Base-by-base conservation (phyloP, 2,329 filamentous ascomycete genomes). In the Endoconidiophora laricicola region DNA sequence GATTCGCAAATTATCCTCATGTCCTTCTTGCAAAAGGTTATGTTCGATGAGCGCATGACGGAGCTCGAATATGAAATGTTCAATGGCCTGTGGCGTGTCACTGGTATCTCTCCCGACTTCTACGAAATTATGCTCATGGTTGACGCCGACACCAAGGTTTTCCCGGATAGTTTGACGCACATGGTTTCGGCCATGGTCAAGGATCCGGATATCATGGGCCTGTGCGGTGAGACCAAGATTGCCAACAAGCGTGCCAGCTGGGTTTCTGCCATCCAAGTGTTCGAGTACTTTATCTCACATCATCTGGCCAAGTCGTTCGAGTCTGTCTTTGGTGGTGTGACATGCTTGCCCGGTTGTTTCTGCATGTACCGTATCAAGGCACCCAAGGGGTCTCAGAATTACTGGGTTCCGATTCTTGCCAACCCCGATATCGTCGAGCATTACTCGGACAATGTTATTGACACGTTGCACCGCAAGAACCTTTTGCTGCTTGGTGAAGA, bases 321-420 rank as follows among this genome's bases (percentile, higher is more conserved):
- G 66, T 95, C 88, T 1, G 84, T 95, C 57, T 98, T 98, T 66
- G 91, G 91, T 67, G 91, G 91, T 83, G 91, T 98, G 54, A 98
- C 91, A 56, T 98, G 91, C 73, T 73, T 98, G 58, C 91, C 91
- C 14, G 91, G 91, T 56, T 98, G 91, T 72, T 98, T 98, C 79
- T 95, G 87, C 74, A 98, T 98, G 93, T 98, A 98, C 71, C 85
- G 91, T 60, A 96, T 98, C 76, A 98, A 98, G 69, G 85, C 91
- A 26, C 93, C 91, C 54, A 98, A 98, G 69, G 91, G 91, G 56
- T 90, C 84, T 23, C 87, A 96, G 64, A 96, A 98, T 70, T 98
- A 96, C 69, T 98, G 91, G 91, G 91, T 98, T 22, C 91, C 91
- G 6, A 96, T 98, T 60, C 76, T 98, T 56, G 91, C 91, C 58